Base-by-base conservation (phyloP, 768 basidiomycete species). In the Boletus rubroflammeus region DNA sequence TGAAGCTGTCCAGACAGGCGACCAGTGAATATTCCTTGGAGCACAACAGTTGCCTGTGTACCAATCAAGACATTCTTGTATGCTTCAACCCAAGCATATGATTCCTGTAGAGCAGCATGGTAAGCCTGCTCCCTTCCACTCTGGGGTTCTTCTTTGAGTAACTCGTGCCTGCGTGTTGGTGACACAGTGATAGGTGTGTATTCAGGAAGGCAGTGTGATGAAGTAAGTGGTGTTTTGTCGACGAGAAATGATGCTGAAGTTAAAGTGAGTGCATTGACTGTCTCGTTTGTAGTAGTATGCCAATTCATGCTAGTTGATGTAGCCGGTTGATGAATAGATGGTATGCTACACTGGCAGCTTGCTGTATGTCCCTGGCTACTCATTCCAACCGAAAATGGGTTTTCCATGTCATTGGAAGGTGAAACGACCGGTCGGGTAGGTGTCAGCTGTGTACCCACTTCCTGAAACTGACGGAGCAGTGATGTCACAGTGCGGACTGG, bases 41-140 rank as follows among this genome's bases (percentile, higher is more conserved):
- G 44, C 10, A 65, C 61, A 4, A 41, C 29, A 15, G 34, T 47
- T 1, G 62, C 56, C 42, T 67, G 59, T 50, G 47, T 56, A 10
- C 13, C 36, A 28, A 63, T 34, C 31, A 65, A 32, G 6, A 51
- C 42, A 2, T 53, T 56, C 36, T 51, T 50, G 6, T 44, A 9
- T 17, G 42, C 31, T 14, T 60, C 44, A 3, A 8, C 4, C 1
- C 9, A 25, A 5, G 1, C 35, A 11, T 47, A 39, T 2, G 55
- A 44, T 10, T 57, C 19, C 6, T 35, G 23, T 4, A 62, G 34
- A 3, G 29, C 50, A 21, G 10, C 23, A 0, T 53, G 55, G 39
- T 42, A 35, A 28, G 40, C 34, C 2, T n/a, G 26, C 28, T 58
- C 57, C n/a, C 6, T 19, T n/a, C 31, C 42, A 10, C 7, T 49